Percentiles rank a stretch among this genome's conserved stretches.
phyloP scores from a whole-genome alignment of 2,329 filamentous ascomycete genomes.

The Raffaelea albimanens region DNA sequence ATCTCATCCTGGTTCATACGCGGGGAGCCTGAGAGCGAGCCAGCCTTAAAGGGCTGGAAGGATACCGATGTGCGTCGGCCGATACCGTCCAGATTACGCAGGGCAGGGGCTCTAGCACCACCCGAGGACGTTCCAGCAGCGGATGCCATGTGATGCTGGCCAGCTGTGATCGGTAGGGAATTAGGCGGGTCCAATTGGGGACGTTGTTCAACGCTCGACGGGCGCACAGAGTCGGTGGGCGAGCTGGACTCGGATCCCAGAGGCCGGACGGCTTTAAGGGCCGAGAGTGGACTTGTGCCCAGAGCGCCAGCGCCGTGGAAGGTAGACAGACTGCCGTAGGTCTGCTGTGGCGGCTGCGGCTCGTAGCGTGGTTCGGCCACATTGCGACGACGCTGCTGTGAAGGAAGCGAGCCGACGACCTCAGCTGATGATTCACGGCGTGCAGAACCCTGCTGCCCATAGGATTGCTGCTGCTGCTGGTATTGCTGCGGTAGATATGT shows the following conservation, averaged over 20 bases:
- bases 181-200: conserved; percentile 29
- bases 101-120: conserved; percentile 18
- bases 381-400: conserved; percentile 43
- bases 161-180: conserved; percentile 41
- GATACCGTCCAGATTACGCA: conserved; percentile 40
- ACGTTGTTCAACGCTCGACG: conserved; percentile 30
- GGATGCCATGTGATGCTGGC: background rate
- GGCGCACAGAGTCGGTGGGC: conserved; percentile 38
- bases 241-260: conserved; percentile 55
- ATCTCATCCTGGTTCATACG: conserved; percentile 38
- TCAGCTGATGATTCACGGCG: conserved; percentile 35
- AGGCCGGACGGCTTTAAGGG: conserved; percentile 59
- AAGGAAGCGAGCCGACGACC: conserved; percentile 62
- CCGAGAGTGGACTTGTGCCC: conserved; percentile 80
- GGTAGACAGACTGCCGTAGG: conserved; percentile 82
- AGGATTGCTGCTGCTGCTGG: conserved; percentile 1
- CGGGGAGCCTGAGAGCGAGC: conserved; percentile 85
- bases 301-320: conserved; percentile 71
- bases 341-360: conserved; percentile 40
- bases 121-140: background rate
- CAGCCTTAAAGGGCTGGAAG: conserved; percentile 93
- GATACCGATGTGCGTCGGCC: conserved; percentile 73
- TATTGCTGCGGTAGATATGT: background rate
- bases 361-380: conserved; percentile 38
- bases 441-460: conserved; percentile 12